A percentile compares a stretch with the other conserved stretches of the same genome.
Conservation (phyloP, 2,329 filamentous ascomycete species). For the Cladosporium colombiae region DNA sequence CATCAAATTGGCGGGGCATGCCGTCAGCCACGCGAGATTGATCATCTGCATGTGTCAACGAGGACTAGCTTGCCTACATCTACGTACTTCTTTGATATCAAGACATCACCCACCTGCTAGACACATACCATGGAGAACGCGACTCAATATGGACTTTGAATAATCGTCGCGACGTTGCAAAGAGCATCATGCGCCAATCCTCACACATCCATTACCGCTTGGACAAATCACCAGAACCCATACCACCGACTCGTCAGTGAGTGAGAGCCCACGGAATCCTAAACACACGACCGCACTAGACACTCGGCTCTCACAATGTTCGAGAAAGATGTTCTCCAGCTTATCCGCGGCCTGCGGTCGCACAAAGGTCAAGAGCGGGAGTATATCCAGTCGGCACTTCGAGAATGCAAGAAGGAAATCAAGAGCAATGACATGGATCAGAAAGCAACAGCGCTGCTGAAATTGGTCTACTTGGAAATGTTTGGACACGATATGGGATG, state of each 20-base stretch:
- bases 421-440: slow-evolving; percentile 94
- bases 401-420: slow-evolving; percentile 94
- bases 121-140: background rate
- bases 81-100: background rate
- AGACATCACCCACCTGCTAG: background rate
- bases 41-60: slow-evolving; percentile 15
- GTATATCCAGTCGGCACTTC: slow-evolving; percentile 89
- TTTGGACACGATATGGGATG: slow-evolving; percentile 99
- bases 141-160: background rate
- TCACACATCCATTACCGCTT: background rate
- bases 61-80: slow-evolving; percentile 4
- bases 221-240: slow-evolving; percentile 1
- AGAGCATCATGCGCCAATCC: slow-evolving; percentile 6
- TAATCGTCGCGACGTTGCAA: background rate
- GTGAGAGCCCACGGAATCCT: background rate
- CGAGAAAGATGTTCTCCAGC: slow-evolving; percentile 98
- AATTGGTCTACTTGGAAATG: slow-evolving; percentile 98
- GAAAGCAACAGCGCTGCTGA: slow-evolving; percentile 93
- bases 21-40: slow-evolving; percentile 11
- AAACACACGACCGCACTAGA: background rate
- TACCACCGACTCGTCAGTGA: background rate
- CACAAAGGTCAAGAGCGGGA: slow-evolving; percentile 94
- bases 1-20: slow-evolving; percentile 15
- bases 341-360: slow-evolving; percentile 92
- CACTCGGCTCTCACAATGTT: slow-evolving; percentile 64